Conservation (phyloP, 1,284 basidiomycete genomes). For the Ceratobasidium sp. region DNA sequence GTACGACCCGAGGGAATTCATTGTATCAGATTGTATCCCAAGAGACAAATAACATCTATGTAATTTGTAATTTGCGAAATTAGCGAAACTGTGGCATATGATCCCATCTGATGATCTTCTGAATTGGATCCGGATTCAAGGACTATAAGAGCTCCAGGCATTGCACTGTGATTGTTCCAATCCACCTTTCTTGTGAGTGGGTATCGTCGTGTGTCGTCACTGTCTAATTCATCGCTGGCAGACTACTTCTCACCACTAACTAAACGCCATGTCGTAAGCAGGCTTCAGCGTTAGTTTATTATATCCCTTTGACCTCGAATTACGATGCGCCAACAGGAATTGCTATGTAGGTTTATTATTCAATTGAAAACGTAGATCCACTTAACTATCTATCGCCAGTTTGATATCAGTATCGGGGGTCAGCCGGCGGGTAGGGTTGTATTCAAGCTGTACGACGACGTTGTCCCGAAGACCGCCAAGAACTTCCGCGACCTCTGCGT, state of each 20-base stretch:
- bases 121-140: too few relatives aligned
- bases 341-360: background rate
- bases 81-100: too few relatives aligned
- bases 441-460: slow-evolving; percentile 81
- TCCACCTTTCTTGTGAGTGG: too few relatives aligned
- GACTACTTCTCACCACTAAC: background rate
- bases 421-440: slow-evolving; percentile 68
- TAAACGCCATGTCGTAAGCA: background rate
- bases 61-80: background rate
- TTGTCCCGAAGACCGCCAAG: slow-evolving; percentile 74
- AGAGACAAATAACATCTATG: background rate
- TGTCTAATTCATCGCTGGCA: background rate
- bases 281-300: background rate
- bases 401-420: slow-evolving; percentile 76
- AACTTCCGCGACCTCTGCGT: slow-evolving; percentile 94
- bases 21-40: slow-evolving; percentile 13
- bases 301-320: background rate
- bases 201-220: too few relatives aligned
- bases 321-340: background rate
- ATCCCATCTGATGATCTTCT: too few relatives aligned
- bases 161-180: too few relatives aligned
- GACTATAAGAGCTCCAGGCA: too few relatives aligned
- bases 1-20: slow-evolving; percentile 6
- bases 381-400: slow-evolving; percentile 53
- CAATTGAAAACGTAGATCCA: background rate